Base-by-base conservation (phyloP, 257 asterid genomes). In the Solanum tacnaense region DNA sequence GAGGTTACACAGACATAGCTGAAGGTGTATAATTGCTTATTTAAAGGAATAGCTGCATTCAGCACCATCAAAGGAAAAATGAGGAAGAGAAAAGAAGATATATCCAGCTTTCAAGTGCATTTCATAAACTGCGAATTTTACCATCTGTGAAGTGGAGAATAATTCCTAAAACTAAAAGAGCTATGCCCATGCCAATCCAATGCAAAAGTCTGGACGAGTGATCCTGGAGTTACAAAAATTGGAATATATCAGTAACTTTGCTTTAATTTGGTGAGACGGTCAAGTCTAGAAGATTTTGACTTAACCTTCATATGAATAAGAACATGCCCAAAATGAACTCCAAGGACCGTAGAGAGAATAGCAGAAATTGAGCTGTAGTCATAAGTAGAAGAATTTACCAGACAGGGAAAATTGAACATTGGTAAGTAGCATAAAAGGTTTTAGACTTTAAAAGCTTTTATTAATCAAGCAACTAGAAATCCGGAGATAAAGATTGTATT, bases 1-100 rank as follows among this genome's bases (percentile, higher is more conserved):
- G 95, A 93, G 10, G 98, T 95, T 71, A 94, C 93, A 76, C 95
- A 95, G 27, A 92, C 94, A 86, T 95, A 95, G 92, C 98, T 95
- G 92, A 95, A 89, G 21, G 94, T 92, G 90, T 94, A 95, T 7
- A 95, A 89, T 86, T 95, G 98, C 91, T 95, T 95, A 88, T 95
- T 95, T 87, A 94, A 82, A 84, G 98, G 95, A 91, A 93, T 92
- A 74, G 96, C 98, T 95, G 94, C 92, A 92, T 68, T 39, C 44
- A 32, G 49, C 62, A 31, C 29, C 65, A 21, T 18, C 46, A 65
- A 35, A 90, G 83, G 56, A 72, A 23, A 38, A 35, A 31, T 49
- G 88, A n/a, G 58, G 9, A 9, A 32, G 15, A 5, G 29, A 11
- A 68, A 44, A 16, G 34, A 18, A 39, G 21, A 49, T 38, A 27